These are phyloP conservation scores for Floccularia luteovirens DNA, from an alignment of 768 basidiomycete species.

Conservation along the genomic window DNA sequence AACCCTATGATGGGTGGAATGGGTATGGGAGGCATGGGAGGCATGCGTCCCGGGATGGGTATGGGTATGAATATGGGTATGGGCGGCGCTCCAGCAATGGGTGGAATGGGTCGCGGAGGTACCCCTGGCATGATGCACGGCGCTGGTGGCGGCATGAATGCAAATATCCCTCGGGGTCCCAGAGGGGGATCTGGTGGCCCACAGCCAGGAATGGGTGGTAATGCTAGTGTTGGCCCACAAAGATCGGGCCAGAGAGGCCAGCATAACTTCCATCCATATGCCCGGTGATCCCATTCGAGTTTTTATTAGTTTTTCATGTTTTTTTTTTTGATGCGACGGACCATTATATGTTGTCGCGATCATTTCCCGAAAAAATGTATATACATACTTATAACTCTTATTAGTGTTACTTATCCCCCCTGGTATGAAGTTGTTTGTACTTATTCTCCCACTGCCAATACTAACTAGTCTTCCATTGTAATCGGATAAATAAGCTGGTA, in stretches of 20 bases:
- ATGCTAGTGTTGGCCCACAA: slow-evolving; percentile 64
- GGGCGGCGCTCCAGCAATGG: slow-evolving; percentile 20
- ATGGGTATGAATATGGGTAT: slow-evolving; percentile 24
- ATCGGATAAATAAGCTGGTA: too few species aligned
- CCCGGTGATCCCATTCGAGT: too few species aligned
- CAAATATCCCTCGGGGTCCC: slow-evolving; percentile 61
- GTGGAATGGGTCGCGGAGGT: slow-evolving; percentile 32
- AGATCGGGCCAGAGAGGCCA: slow-evolving; percentile 66
- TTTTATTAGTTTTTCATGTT: background rate
- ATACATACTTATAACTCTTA: background rate
- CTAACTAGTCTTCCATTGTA: too few species aligned
- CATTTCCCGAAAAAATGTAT: background rate
- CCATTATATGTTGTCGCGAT: background rate
- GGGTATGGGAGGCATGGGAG: slow-evolving; percentile 35
- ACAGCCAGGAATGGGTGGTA: slow-evolving; percentile 35
- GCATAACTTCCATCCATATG: slow-evolving; percentile 81
- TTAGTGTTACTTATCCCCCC: slow-evolving; percentile 5
- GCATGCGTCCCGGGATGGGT: slow-evolving; percentile 15
- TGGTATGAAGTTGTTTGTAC: background rate
- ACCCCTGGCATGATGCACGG: slow-evolving; percentile 31
- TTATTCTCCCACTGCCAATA: too few species aligned
- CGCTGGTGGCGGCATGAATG: slow-evolving; percentile 34
- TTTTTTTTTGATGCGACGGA: background rate
- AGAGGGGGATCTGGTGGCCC: slow-evolving; percentile 49
- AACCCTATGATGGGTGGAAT: slow-evolving; percentile 33